Evolutionary conservation across 257 asterid species (phyloP), one percentile per base, ranked within the genome.

Genomic region (Solanum tarijense): DNA sequence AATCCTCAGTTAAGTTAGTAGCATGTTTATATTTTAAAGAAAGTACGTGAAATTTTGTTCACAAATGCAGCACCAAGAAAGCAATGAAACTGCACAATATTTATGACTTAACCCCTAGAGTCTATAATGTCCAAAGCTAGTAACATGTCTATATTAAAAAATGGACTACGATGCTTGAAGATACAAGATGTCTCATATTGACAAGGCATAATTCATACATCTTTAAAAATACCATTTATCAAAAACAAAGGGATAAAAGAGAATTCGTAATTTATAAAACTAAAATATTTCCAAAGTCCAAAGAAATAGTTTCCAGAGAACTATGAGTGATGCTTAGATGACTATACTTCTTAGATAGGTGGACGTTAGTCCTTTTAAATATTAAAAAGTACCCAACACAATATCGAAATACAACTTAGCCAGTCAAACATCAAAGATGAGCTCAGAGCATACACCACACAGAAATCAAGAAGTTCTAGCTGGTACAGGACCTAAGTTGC

Each of bases 1-100:
- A 87, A 87, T 58, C 23, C 41, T 84, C 90, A 78, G 91, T 86
- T 85, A 83, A 89, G 65, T 87, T 83, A 72, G 89, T 32, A 74
- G 60, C 62, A 86, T 73, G 38, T 46, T 79, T 32, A 52, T 82
- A 78, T 39, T 39, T 39, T 38, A 39, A 12, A 3, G 20, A 13
- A 78, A 38, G 83, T 75, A 78, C 23, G 1, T n/a, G n/a, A 23
- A 21, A 7, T 78, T 78, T 39, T n/a, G 32, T 78, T 41, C 35
- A 78, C 35, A 38, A 78, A 39, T 4, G 60, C 60, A 78, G 84
- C 60, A 78, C 60, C 60, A 78, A n/a, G 84, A 78, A 78, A 78
- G 84, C 35, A 20, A 13, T 78, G 84, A 36, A 78, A 78, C n/a
- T 39, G 60, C 11, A 78, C 35, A 39, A 78, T 25, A 78, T n/a